Evolutionary conservation across 2,329 filamentous ascomycete genomes (phyloP).

Genomic region (Colletotrichum gloeosporioides): DNA sequence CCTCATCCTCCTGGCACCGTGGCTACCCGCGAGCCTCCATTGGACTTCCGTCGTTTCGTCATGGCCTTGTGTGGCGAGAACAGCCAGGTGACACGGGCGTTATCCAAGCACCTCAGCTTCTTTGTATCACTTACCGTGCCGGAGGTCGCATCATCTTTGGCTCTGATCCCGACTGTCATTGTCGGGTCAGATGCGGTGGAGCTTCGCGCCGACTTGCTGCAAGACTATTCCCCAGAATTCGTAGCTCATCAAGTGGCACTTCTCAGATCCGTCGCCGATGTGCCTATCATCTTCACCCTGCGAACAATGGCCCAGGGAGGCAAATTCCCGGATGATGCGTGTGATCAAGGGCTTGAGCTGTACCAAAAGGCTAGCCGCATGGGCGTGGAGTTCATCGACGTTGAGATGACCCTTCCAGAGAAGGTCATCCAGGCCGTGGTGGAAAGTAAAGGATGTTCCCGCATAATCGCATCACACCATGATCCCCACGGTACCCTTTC

Average conservation of each 20-base stretch:
- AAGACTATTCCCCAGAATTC: slow-evolving; percentile 77
- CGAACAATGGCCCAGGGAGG: slow-evolving; percentile 87
- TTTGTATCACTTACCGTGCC: slow-evolving; percentile 92
- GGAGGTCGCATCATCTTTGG: slow-evolving; percentile 67
- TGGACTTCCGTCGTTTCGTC: slow-evolving; percentile 75
- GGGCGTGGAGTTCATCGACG: slow-evolving; percentile 90
- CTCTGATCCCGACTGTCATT: slow-evolving; percentile 73
- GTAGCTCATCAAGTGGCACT: slow-evolving; percentile 82
- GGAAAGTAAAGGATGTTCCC: slow-evolving; percentile 72
- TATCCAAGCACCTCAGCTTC: slow-evolving; percentile 75
- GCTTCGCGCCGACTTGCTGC: slow-evolving; percentile 87
- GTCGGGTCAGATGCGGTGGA: slow-evolving; percentile 94
- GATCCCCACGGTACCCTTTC: slow-evolving; percentile 80
- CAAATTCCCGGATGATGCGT: slow-evolving; percentile 79
- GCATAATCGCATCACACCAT: slow-evolving; percentile 95
- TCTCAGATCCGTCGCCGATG: slow-evolving; percentile 71
- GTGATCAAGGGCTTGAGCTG: slow-evolving; percentile 73
- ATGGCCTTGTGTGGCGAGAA: slow-evolving; percentile 44
- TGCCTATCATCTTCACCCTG: slow-evolving; percentile 92
- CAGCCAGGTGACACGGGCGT: background rate
- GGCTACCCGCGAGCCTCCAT: slow-evolving; percentile 4
- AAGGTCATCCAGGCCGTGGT: slow-evolving; percentile 74
- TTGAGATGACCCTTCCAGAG: slow-evolving; percentile 87
- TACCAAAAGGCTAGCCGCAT: slow-evolving; percentile 82
- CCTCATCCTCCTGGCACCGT: slow-evolving; percentile 54